Conservation (phyloP, 352 stramenopile species). For the Pythium oligandrum region DNA sequence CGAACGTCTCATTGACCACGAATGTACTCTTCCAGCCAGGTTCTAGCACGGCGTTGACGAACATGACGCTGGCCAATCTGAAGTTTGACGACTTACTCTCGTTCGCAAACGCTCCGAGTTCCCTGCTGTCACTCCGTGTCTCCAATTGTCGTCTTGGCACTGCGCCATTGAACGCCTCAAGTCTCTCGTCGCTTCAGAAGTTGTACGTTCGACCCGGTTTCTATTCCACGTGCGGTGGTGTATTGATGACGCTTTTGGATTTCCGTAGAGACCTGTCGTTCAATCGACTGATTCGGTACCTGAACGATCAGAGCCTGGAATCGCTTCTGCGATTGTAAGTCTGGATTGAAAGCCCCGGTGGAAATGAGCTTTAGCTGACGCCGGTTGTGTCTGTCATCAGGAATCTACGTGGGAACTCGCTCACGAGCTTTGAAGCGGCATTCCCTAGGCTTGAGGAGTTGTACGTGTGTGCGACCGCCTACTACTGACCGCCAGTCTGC, state of each 20-base stretch:
- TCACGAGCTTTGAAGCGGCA: constrained; percentile 1
- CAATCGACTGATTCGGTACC: constrained; percentile 1
- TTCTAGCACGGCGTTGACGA: constrained; percentile 1
- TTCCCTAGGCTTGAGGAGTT: constrained; percentile 7
- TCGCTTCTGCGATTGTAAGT: constrained; percentile 8
- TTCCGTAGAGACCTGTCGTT: constrained; percentile 5
- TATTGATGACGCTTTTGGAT: not conserved
- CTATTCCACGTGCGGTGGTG: too few relatives aligned
- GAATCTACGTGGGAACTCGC: constrained; percentile 2
- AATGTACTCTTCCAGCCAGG: not conserved
- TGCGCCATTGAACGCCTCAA: not conserved
- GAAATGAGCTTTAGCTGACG: not conserved
- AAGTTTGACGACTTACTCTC: not conserved
- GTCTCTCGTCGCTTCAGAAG: not conserved
- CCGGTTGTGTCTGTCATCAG: not conserved
- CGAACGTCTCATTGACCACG: not conserved
- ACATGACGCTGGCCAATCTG: constrained; percentile 11
- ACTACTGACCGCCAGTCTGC: not conserved
- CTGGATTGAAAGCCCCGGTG: not conserved
- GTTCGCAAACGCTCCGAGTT: not conserved
- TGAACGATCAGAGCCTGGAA: constrained; percentile 2
- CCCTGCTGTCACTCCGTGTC: constrained; percentile 5
- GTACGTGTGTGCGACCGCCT: constrained; percentile 1
- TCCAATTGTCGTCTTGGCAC: constrained; percentile 3
- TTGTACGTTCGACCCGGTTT: not conserved